phyloP scores from a whole-genome alignment of 75 land plant genomes.

The Pinus taeda region DNA sequence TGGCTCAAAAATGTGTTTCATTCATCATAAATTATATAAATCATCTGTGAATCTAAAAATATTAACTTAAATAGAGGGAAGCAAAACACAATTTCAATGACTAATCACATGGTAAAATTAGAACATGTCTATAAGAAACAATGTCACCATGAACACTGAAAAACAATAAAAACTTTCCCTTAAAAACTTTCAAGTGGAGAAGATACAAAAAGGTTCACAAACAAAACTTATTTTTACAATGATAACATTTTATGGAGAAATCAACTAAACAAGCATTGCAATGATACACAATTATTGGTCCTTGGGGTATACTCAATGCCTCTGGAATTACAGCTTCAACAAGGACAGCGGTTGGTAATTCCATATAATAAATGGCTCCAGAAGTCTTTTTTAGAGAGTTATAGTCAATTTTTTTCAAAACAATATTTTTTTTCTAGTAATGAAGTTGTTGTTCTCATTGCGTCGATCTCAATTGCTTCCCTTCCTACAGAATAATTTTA shows the following conservation, averaged over 20 bases:
- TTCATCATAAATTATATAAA: too few species aligned
- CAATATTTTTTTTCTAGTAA: slow-evolving; percentile 60
- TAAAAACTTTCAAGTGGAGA: background rate
- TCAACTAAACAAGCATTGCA: slow-evolving; percentile 95
- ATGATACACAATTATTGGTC: slow-evolving; percentile 87
- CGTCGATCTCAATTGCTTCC: slow-evolving; percentile 1
- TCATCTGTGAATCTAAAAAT: too few species aligned
- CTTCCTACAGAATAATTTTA: slow-evolving; percentile 3
- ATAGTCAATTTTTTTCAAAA: slow-evolving; percentile 53
- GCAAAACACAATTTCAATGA: background rate
- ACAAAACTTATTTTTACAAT: slow-evolving; percentile 89
- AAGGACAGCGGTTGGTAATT: slow-evolving; percentile 23
- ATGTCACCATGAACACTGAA: background rate
- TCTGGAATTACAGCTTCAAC: slow-evolving; percentile 61
- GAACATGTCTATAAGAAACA: background rate
- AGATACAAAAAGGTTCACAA: background rate
- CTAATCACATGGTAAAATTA: background rate
- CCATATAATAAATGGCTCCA: slow-evolving; percentile 1
- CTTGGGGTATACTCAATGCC: slow-evolving; percentile 51
- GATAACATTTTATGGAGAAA: slow-evolving; percentile 90
- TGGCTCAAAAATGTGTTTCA: too few species aligned
- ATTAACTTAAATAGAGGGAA: background rate
- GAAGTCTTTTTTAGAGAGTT: slow-evolving; percentile 17
- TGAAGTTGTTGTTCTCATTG: slow-evolving; percentile 13
- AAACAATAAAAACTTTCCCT: background rate